A percentile compares a stretch with the other conserved stretches of the same genome.
These are phyloP conservation scores for Talaromyces atroroseus DNA, from an alignment of 2,329 filamentous ascomycete species.

Conservation along the genomic window DNA sequence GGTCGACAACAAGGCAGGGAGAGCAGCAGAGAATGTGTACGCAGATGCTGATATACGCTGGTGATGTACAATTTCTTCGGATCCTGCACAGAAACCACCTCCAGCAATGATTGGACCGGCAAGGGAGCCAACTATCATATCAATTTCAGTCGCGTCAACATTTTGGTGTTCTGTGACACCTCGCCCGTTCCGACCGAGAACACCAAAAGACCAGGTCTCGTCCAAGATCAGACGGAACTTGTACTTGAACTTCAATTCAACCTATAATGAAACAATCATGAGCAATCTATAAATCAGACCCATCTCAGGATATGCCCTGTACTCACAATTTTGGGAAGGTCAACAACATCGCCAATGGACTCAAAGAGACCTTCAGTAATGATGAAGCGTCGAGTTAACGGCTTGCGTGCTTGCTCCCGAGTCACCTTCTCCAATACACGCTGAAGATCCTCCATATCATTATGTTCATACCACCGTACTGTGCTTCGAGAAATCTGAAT, in stretches of 20 bases:
- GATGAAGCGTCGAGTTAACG: conserved; percentile 86
- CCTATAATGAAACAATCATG: conserved; percentile 39
- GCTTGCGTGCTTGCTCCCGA: conserved; percentile 82
- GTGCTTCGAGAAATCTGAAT: conserved; percentile 88
- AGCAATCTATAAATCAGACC: neutral
- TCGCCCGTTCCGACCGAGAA: conserved; percentile 83
- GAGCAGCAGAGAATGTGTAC: conserved; percentile 91
- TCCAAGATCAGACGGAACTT: conserved; percentile 97
- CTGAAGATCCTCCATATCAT: conserved; percentile 91
- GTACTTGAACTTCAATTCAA: conserved; percentile 91
- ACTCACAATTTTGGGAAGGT: conserved; percentile 77
- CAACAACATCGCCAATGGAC: conserved; percentile 74
- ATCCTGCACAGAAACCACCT: conserved; percentile 91
- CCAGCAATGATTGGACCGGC: conserved; percentile 85
- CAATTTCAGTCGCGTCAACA: conserved; percentile 84
- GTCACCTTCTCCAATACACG: conserved; percentile 76
- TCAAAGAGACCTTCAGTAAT: conserved; percentile 95
- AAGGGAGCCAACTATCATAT: conserved; percentile 95
- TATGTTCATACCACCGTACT: conserved; percentile 91
- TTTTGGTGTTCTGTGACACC: conserved; percentile 95
- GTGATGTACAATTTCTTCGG: conserved; percentile 87
- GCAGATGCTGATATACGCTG: conserved; percentile 88
- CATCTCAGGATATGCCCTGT: neutral
- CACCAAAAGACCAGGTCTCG: conserved; percentile 95
- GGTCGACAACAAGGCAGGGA: conserved; percentile 91